Conservation (phyloP, 2,329 filamentous ascomycete species). For the Pseudogymnoascus sp. region DNA sequence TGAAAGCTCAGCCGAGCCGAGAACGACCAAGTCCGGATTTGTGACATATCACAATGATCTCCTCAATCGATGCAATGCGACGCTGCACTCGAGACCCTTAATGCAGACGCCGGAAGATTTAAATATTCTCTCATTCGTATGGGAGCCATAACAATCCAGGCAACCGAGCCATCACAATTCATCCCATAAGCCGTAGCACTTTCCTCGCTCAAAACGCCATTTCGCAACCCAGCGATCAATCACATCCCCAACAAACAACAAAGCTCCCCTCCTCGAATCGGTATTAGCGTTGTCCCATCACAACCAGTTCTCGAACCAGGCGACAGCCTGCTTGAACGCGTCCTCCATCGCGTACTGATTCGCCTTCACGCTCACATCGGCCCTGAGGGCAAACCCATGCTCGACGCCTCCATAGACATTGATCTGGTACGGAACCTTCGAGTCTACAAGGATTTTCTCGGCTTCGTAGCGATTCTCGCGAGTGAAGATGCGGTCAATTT, state of each 20-base stretch:
- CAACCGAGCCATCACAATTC: not conserved
- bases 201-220: not conserved
- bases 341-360: conserved; percentile 69
- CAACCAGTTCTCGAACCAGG: conserved; percentile 62
- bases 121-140: not conserved
- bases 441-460: conserved; percentile 52
- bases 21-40: not conserved
- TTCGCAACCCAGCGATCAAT: not conserved
- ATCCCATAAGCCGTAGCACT: not conserved
- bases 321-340: conserved; percentile 68
- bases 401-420: conserved; percentile 62
- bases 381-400: conserved; percentile 70
- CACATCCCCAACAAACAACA: not conserved
- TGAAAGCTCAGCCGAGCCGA: not conserved
- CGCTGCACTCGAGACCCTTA: not conserved
- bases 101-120: not conserved
- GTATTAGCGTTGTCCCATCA: not conserved
- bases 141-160: too few species aligned
- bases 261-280: not conserved
- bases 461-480: conserved; percentile 54
- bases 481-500: conserved; percentile 58
- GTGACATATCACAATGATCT: not conserved
- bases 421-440: conserved; percentile 55
- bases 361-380: conserved; percentile 48
- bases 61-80: not conserved